Conservation (phyloP, 257 asterid species). For the Oldenlandia corymbosa region DNA sequence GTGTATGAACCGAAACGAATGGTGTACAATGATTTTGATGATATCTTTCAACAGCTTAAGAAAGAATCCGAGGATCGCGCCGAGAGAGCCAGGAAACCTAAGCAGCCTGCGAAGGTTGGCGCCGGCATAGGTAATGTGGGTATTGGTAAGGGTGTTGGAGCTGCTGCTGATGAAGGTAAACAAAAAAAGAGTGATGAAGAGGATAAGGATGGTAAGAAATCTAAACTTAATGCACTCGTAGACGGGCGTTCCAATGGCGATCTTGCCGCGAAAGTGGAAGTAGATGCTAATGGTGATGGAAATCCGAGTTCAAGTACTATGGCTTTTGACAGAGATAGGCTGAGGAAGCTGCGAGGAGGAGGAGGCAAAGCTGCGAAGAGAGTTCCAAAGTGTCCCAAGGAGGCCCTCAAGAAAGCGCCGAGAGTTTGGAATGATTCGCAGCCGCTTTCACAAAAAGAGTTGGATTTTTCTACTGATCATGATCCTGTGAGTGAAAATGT, state of each 20-base stretch:
- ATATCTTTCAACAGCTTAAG: constrained; percentile 77
- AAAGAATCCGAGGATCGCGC: constrained; percentile 92
- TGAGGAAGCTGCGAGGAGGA: constrained; percentile 64
- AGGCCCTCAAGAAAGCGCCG: constrained; percentile 59
- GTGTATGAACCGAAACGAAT: constrained; percentile 72
- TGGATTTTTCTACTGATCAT: constrained; percentile 87
- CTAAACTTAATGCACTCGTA: constrained; percentile 32
- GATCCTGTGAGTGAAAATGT: constrained; percentile 53
- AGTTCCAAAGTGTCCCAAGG: constrained; percentile 58
- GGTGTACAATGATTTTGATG: constrained; percentile 70
- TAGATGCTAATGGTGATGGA: constrained; percentile 51
- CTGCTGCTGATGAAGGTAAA: constrained; percentile 64
- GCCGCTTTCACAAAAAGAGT: constrained; percentile 52
- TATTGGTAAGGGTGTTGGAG: constrained; percentile 21
- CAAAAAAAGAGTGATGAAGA: constrained; percentile 69
- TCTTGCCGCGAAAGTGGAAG: constrained; percentile 35
- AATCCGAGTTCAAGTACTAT: constrained; percentile 49
- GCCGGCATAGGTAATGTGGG: constrained; percentile 31
- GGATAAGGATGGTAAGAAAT: constrained; percentile 45
- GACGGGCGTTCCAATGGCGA: constrained; percentile 46
- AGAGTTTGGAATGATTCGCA: constrained; percentile 90
- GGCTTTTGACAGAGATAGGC: constrained; percentile 87
- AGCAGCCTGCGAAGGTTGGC: constrained; percentile 55
- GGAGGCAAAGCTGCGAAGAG: constrained; percentile 54
- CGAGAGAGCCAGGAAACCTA: constrained; percentile 75